Base-by-base conservation (phyloP, 805 yeast genomes). In the Lipomyces mesembrius region DNA sequence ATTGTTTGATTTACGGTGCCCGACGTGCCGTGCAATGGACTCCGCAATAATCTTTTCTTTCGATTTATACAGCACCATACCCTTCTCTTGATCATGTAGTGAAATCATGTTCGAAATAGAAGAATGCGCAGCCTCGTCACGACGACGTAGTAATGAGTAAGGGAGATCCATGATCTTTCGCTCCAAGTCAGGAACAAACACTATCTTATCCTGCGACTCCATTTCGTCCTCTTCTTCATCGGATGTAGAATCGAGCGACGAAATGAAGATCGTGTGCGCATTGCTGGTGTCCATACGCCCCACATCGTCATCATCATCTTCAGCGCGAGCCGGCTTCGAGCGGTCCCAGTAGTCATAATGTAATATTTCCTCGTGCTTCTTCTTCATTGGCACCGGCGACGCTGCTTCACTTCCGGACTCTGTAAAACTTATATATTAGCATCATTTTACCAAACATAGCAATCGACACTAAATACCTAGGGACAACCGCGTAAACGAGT, bases 271-370 rank as follows among this genome's bases (percentile, higher is more conserved):
- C 8, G 71, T 67, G 49, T 68, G 64, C 34, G 70, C 59, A 34
- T 63, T 57, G 43, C 61, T 39, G 1, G 70, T 66, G 61, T 68
- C 71, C 71, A 68, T 68, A 25, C 62, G 64, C 7, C 60, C 60
- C 2, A 34, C 54, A 17, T 46, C n/a, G 22, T 67, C 65, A 20
- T 60, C 67, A 5, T 56, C 27, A 12, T 39, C 25, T 1, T 52
- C 57, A 4, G 43, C n/a, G 14, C 60, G 34, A 27, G 60, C n/a
- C 25, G 64, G 62, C 51, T 61, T 61, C 43, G 58, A 51, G 58
- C 64, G 59, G 51, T 67, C 71, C 71, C 71, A 67, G 55, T 64
- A 67, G 61, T 67, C 71, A 43, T 67, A 67, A 57, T 57, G 64
- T 39, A 65, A 25, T 22, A 63, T 63, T 5, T 63, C 62, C 51